Evolutionary conservation across 2,329 filamentous ascomycete genomes (phyloP).

Genomic region (Sordariomycetes sp.): DNA sequence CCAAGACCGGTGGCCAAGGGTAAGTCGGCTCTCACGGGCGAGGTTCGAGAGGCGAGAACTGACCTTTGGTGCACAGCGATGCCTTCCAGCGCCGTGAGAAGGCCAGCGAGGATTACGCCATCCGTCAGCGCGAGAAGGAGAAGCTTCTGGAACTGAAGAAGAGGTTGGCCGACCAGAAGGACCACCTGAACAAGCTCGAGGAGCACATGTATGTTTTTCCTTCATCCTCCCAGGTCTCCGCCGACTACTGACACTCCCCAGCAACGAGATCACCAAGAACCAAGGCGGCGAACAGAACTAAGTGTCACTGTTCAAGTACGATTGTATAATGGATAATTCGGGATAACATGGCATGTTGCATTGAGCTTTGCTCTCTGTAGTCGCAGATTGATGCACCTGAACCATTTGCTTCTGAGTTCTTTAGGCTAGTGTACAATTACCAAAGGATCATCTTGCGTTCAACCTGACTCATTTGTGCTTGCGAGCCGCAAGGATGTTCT

Average conservation of each 20-base stretch:
- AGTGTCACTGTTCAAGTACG: slow-evolving; percentile 8
- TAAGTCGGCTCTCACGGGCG: slow-evolving; percentile 23
- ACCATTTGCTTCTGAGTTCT: no score
- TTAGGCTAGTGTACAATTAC: slow-evolving; percentile 1
- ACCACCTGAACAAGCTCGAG: slow-evolving; percentile 76
- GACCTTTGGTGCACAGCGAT: slow-evolving; percentile 48
- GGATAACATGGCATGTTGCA: no score
- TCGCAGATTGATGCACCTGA: no score
- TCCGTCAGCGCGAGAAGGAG: slow-evolving; percentile 79
- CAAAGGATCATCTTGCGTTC: slow-evolving; percentile 3
- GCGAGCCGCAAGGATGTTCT: no score
- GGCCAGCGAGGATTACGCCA: slow-evolving; percentile 76
- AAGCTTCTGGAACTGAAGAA: slow-evolving; percentile 74
- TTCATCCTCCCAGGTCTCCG: neutral
- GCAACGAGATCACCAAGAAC: slow-evolving; percentile 67
- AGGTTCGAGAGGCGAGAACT: neutral
- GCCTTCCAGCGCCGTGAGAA: slow-evolving; percentile 88
- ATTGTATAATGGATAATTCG: no score
- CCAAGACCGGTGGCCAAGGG: slow-evolving; percentile 42
- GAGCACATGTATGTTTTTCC: slow-evolving; percentile 74
- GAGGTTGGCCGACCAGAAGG: slow-evolving; percentile 67
- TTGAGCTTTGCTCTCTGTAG: no score
- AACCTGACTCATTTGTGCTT: no score
- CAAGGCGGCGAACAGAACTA: slow-evolving; percentile 61
- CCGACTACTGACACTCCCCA: slow-evolving; percentile 21